phyloP scores from a whole-genome alignment of 2,329 filamentous ascomycete genomes.

The Sordariomycetes sp. region DNA sequence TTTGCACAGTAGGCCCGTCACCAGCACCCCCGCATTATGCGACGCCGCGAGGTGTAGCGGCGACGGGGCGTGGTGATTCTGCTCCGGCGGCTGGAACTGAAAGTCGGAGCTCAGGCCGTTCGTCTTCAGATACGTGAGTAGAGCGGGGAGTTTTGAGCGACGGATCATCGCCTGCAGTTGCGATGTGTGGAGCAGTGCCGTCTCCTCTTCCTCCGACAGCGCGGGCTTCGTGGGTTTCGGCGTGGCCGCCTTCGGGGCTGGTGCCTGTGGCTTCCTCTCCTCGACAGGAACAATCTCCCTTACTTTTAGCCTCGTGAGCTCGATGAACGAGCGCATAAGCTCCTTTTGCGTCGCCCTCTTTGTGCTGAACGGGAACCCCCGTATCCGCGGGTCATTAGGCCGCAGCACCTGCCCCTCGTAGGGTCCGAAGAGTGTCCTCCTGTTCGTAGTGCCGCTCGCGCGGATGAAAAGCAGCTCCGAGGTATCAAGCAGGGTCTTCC shows the following conservation, averaged over 20 bases:
- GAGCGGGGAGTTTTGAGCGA: constrained; percentile 77
- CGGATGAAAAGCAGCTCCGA: constrained; percentile 81
- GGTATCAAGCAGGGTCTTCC: constrained; percentile 76
- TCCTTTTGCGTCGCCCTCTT: constrained; percentile 86
- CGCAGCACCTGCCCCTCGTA: constrained; percentile 81
- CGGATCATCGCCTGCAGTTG: constrained; percentile 83
- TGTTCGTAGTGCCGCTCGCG: constrained; percentile 77
- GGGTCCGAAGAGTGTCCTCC: constrained; percentile 78
- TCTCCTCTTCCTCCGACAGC: constrained; percentile 73
- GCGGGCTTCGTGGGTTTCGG: constrained; percentile 50
- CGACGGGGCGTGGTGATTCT: constrained; percentile 72
- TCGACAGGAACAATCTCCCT: constrained; percentile 62
- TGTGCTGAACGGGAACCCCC: constrained; percentile 90
- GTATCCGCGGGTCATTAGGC: constrained; percentile 66
- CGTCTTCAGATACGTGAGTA: constrained; percentile 72
- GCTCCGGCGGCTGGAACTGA: constrained; percentile 59
- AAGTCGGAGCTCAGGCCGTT: constrained; percentile 66
- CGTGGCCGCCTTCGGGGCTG: constrained; percentile 22
- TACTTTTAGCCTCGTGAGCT: constrained; percentile 84
- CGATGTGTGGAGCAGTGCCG: constrained; percentile 69
- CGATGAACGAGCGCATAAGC: constrained; percentile 87
- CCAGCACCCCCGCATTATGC: constrained; percentile 67
- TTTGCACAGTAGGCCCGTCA: constrained; percentile 66
- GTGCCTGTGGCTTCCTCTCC: constrained; percentile 28
- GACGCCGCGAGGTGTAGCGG: constrained; percentile 78